phyloP scores from a whole-genome alignment of 345 rosid species.

The Trapa incisa region DNA sequence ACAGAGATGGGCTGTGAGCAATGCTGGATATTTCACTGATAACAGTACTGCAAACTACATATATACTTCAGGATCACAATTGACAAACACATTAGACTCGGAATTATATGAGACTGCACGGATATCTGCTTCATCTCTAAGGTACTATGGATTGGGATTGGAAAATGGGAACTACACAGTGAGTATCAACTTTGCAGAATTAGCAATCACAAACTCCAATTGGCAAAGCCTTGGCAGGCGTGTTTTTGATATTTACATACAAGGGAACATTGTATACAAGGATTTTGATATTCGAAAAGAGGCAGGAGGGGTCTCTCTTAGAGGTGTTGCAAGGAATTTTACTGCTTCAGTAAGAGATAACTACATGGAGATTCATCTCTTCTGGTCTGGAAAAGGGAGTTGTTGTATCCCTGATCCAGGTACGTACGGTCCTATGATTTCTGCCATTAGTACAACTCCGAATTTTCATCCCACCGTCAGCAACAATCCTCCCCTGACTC shows the following conservation, averaged over 20 bases:
- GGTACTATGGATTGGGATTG: conserved; percentile 12
- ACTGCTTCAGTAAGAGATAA: conserved; percentile 14
- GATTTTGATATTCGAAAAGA: conserved; percentile 21
- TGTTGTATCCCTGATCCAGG: conserved; percentile 19
- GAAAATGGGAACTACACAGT: conserved; percentile 13
- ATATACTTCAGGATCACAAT: conserved; percentile 15
- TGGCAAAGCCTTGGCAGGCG: conserved; percentile 12
- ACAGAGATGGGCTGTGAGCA: conserved; percentile 37
- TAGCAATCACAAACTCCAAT: conserved; percentile 1
- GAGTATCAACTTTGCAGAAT: conserved; percentile 9
- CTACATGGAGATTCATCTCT: conserved; percentile 22
- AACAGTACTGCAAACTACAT: conserved; percentile 17
- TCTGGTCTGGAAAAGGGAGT: conserved; percentile 31
- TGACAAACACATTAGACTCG: conserved; percentile 20
- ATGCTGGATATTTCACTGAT: conserved; percentile 23
- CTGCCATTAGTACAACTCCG: conserved; percentile 17
- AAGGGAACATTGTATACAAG: conserved; percentile 17
- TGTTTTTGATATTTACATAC: conserved; percentile 8
- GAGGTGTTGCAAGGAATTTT: conserved; percentile 10
- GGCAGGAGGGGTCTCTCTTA: conserved; percentile 21
- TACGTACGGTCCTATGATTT: conserved; percentile 25
- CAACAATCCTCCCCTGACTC: conserved; percentile 32
- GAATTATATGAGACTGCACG: conserved; percentile 5
- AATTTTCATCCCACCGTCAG: conserved; percentile 58
- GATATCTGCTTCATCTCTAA: conserved; percentile 8